phyloP scores from a whole-genome alignment of 371 early-diverging fungal species.

The Apophysomyces trapeziformis region DNA sequence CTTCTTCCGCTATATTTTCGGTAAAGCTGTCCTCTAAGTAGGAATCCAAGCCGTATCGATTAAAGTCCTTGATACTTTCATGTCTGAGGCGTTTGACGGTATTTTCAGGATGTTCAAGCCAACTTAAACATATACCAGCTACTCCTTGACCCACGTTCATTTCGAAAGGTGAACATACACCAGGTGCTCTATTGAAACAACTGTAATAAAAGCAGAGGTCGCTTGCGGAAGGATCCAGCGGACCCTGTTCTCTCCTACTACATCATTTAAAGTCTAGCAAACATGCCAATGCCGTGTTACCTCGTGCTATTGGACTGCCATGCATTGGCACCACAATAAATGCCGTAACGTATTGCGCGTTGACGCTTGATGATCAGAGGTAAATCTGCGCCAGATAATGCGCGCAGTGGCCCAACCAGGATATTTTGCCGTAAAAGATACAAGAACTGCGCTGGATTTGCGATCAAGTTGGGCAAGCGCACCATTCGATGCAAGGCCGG shows the following conservation, averaged over 20 bases:
- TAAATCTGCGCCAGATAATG: conserved; percentile 62
- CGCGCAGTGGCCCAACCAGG: conserved; percentile 46
- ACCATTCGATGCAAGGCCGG: conserved; percentile 43
- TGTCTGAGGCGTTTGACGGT: conserved; percentile 36
- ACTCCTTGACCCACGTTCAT: conserved; percentile 73
- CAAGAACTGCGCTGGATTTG: conserved; percentile 64
- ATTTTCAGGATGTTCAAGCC: conserved; percentile 39
- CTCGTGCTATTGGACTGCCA: background rate
- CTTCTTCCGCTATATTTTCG: conserved; percentile 14
- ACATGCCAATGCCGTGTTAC: background rate
- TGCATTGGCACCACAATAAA: background rate
- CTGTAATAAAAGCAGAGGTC: conserved; percentile 52
- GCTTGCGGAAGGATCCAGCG: conserved; percentile 12
- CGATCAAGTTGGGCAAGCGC: conserved; percentile 56
- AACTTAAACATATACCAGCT: conserved; percentile 65
- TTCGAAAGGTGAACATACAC: conserved; percentile 61
- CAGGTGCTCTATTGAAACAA: conserved; percentile 43
- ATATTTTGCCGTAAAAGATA: conserved; percentile 71
- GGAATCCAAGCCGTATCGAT: conserved; percentile 8
- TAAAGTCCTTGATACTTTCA: conserved; percentile 16
- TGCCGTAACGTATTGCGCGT: conserved; percentile 53
- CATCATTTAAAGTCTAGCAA: too few species aligned
- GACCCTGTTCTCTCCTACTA: background rate
- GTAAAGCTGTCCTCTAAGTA: conserved; percentile 32
- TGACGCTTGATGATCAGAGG: conserved; percentile 48